Evolutionary conservation across 164 flowering plant species (phyloP).

Genomic region (Santalum album): DNA sequence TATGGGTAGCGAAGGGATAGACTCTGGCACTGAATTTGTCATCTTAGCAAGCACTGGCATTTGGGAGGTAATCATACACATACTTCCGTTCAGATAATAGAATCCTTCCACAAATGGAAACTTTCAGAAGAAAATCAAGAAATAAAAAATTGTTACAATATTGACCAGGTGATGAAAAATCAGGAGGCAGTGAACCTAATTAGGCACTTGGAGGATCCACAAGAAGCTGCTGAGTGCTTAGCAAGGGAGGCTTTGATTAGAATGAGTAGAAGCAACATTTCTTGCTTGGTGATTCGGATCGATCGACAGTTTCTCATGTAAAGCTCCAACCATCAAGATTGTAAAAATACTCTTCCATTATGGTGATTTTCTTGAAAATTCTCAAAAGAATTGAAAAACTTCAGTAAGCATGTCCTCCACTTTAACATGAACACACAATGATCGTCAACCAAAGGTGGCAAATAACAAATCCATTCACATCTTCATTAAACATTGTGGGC

Average conservation of each 20-base stretch:
- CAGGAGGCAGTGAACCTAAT: conserved; percentile 64
- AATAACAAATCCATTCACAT: too few relatives aligned
- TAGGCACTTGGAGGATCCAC: conserved; percentile 51
- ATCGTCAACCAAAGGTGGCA: too few relatives aligned
- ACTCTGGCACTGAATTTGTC: conserved; percentile 47
- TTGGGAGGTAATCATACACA: conserved; percentile 70
- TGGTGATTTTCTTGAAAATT: too few relatives aligned
- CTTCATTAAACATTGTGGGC: too few relatives aligned
- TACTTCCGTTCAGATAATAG: too few relatives aligned
- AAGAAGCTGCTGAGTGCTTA: conserved; percentile 58
- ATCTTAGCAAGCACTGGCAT: conserved; percentile 57
- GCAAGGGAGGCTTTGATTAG: conserved; percentile 51
- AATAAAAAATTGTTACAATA: not conserved
- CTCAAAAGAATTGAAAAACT: too few relatives aligned
- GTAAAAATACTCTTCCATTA: too few relatives aligned
- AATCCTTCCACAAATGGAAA: not conserved
- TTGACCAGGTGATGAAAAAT: conserved; percentile 45
- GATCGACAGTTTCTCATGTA: conserved; percentile 14
- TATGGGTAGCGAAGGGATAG: conserved; percentile 30
- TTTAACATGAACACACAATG: too few relatives aligned
- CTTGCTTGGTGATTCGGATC: conserved; percentile 49
- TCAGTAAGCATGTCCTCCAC: too few relatives aligned
- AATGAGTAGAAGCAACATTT: conserved; percentile 44
- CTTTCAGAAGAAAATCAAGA: too few relatives aligned
- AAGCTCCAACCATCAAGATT: too few relatives aligned